Evolutionary conservation across 106 monocot species (phyloP), one percentile per base, ranked within the genome.

Genomic region (Agapanthus africanus): DNA sequence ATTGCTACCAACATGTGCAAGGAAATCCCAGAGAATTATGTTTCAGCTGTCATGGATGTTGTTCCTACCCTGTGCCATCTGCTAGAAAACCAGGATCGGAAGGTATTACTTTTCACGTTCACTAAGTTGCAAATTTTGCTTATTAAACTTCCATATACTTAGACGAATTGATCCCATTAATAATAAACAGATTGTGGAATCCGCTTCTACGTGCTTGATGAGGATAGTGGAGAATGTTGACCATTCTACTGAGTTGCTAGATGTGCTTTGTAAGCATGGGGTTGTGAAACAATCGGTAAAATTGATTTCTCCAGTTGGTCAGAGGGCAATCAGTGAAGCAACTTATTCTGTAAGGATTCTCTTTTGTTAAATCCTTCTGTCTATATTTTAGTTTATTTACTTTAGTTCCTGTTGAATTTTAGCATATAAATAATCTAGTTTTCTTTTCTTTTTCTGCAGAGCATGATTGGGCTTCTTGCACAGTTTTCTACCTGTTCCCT

Each of bases 1-100:
- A 80, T 81, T 23, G 88, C 82, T 23, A 79, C 61, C 27, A 95
- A 88, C 63, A 72, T 88, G 69, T 95, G 87, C 60, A 79, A 81
- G 74, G 81, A 81, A 65, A 60, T 88, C 68, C 81, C 87, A 7
- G 6, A 38, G 9, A 79, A 83, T 78, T 79, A 71, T 66, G 74
- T 79, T 41, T 42, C 76, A 5, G 11, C 74, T 67, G 77, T 91
- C n/a, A 64, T 86, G 79, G 88, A 88, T 31, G 74, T 81, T 37
- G 64, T 88, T 66, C 85, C 94, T 23, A 73, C 47, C 56, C 44
- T 95, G 22, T 85, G 85, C 77, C 83, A 79, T 73, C 70, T 95
- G 62, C 79, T 95, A 30, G 83, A 85, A 21, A 77, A 73, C 70
- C 79, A 85, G 30, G 88, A 95, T 47, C 14, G 33, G 3, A 91